Evolutionary conservation across 2,329 filamentous ascomycete genomes (phyloP), one percentile per base, ranked within the genome.

Genomic region (Fusarium tuaranense): DNA sequence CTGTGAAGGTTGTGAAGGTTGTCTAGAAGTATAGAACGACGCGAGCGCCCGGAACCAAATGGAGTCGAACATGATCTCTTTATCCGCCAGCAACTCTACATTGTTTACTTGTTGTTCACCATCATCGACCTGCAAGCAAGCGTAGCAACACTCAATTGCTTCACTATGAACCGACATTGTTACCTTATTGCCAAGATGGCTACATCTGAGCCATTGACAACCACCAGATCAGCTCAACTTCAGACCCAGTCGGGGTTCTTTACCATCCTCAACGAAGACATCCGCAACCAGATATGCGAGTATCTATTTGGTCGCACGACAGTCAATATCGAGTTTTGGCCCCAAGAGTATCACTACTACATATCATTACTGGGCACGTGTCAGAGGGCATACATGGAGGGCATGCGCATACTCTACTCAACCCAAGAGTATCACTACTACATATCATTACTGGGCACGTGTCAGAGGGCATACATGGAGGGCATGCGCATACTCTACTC

Each of bases 1-100:
- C 25, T 57, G 62, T 36, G 46, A 32, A 53, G 20, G 25, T 7
- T 18, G 61, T 55, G 44, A 39, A 55, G 16, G 27, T 8, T 64
- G 25, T 57, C 62, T 64, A 57, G 36, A 64, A 41, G 48, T 34
- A 44, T 57, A 44, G 46, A 63, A 63, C 55, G 62, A 36, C 48
- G 48, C n/a, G 39, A 64, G 36, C 62, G 48, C 61, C 46, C 34
- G 18, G 34, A 41, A 41, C 30, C 16, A 30, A 16, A 10, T 55
- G 32, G 62, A 57, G 48, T 44, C 46, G 32, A 64, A 44, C 16
- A 64, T 25, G n/a, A 57, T 55, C 14, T 57, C 20, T 27, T 57
- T 64, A 27, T 12, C 13, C 25, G 2, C n/a, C 34, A 46, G 25
- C 25, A 39, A 34, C 20, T 41, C 20, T 14, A 16, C 53, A 18